A percentile compares a stretch with the other conserved stretches of the same genome.
These are phyloP conservation scores for Diaporthe eres DNA, from an alignment of 2,329 filamentous ascomycete genomes.

Conservation along the genomic window DNA sequence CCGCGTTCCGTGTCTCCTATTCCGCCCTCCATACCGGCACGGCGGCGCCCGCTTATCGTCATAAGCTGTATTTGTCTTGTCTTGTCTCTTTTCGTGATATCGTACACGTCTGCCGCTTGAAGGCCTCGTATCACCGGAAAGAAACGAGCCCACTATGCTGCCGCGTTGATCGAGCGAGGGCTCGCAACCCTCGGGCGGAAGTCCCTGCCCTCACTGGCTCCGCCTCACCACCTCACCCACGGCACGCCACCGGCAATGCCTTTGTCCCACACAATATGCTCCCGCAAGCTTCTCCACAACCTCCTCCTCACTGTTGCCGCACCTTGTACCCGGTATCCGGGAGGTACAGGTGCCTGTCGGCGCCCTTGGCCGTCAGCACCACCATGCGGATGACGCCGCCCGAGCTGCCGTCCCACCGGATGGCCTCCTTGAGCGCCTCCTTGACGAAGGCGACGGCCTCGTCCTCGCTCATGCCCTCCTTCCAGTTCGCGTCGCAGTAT, in stretches of 20 bases:
- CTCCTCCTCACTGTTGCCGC: slow-evolving; percentile 69
- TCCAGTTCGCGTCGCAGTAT: slow-evolving; percentile 97
- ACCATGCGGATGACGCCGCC: slow-evolving; percentile 99
- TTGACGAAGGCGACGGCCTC: slow-evolving; percentile 96
- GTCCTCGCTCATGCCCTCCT: slow-evolving; percentile 91
- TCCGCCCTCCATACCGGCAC: no score
- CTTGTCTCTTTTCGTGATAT: slow-evolving; percentile 31
- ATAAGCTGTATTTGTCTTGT: slow-evolving; percentile 28
- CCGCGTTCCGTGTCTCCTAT: background rate
- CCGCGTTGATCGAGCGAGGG: background rate
- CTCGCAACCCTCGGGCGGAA: background rate
- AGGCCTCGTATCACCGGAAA: background rate
- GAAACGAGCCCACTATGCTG: background rate
- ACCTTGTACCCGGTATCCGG: slow-evolving; percentile 90
- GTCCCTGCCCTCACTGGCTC: background rate
- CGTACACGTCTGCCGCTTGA: slow-evolving; percentile 6
- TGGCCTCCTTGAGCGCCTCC: slow-evolving; percentile 89
- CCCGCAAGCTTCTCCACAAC: slow-evolving; percentile 44
- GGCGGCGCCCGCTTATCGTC: background rate
- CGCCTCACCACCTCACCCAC: background rate
- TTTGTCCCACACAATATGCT: slow-evolving; percentile 37
- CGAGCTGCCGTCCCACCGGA: slow-evolving; percentile 99
- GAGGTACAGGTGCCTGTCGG: slow-evolving; percentile 93
- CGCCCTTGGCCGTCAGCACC: slow-evolving; percentile 90
- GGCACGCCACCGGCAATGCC: background rate